Evolutionary conservation across 176 grass and related monocot species (phyloP), one percentile per base, ranked within the genome.

Genomic region (Bromus sterilis): DNA sequence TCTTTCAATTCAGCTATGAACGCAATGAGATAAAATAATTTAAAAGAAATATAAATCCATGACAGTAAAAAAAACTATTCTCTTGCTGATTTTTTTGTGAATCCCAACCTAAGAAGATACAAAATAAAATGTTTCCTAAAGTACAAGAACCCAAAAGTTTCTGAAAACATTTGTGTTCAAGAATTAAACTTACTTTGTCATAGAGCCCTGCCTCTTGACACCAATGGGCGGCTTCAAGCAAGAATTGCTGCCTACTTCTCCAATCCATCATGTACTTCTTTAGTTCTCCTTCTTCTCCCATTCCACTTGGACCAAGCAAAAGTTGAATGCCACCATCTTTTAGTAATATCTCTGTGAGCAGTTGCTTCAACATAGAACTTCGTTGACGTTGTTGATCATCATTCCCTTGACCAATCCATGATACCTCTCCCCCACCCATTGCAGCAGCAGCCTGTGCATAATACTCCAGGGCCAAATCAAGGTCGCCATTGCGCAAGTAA

Each of bases 131-230:
- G 11, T 46, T 42, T 11, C 43, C 10, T 56, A 8, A 83, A 35
- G 20, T 18, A 58, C 15, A 74, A 74, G 36, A 56, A 66, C 29
- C 20, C 39, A 66, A 28, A 63, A 35, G 20, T 11, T 20, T 28
- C 23, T 37, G 8, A 29, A 43, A 63, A 64, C 53, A 44, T 23
- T 70, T 69, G 40, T 40, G 60, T 48, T 42, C 11, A 51, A 53
- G 37, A 62, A 75, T 41, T 61, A 56, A 62, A 87, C 78, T 78
- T 89, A 95, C 96, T 86, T 93, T 99, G 74, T 99, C 96, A 87
- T 93, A 89, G 33, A 99, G 91, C 32, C 96, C 93, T 39, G 91
- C 86, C 90, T 99, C 91, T 74, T 93, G 93, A 82, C 96, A 99
- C 44, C 80, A 82, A 86, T 83, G 93, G 41, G 96, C 91, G 74